Conservation (phyloP, 345 rosid genomes). For the Triadica sebifera region DNA sequence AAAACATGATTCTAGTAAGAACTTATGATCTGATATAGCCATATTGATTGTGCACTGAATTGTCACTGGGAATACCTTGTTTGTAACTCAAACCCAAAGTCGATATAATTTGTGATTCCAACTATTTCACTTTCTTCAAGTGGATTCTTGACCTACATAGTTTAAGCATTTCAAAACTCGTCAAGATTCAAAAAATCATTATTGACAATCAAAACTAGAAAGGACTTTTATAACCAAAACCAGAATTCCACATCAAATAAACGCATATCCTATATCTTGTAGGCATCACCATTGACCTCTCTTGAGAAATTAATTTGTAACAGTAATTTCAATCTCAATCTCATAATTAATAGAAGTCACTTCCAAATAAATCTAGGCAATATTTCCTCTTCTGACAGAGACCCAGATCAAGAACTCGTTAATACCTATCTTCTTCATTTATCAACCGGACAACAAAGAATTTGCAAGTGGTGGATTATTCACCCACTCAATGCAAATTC, state of each 20-base stretch:
- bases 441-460: background rate
- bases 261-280: background rate
- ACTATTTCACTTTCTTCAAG: slow-evolving; percentile 69
- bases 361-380: background rate
- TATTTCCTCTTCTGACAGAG: background rate
- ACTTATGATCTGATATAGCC: slow-evolving; percentile 19
- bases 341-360: background rate
- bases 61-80: slow-evolving; percentile 51
- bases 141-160: slow-evolving; percentile 80
- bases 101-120: slow-evolving; percentile 94
- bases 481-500: background rate
- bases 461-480: background rate
- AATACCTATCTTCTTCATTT: background rate
- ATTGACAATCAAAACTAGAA: background rate
- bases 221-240: background rate
- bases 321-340: background rate
- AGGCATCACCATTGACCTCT: too few relatives aligned
- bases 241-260: background rate
- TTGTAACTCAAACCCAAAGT: slow-evolving; percentile 83
- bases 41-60: background rate
- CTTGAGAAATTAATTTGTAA: background rate
- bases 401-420: background rate
- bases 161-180: slow-evolving; percentile 16
- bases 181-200: slow-evolving; percentile 2
- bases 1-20: slow-evolving; percentile 14